Conservation (phyloP, 1,284 basidiomycete species). For the Peniophora sp. region DNA sequence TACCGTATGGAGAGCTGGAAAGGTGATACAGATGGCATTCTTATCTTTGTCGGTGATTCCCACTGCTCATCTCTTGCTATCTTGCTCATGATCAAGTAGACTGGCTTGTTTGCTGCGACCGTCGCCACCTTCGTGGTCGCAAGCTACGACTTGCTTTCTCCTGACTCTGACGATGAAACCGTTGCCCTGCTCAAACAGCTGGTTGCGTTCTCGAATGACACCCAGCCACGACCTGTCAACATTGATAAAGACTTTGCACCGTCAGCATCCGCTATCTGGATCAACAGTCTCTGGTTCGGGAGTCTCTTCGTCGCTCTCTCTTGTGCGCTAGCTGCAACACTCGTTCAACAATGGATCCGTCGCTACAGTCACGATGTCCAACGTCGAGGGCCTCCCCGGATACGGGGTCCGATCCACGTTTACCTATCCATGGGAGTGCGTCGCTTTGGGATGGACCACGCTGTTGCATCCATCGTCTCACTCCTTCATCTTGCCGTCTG, state of each 20-base stretch:
- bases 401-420: not conserved
- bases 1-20: constrained; percentile 26
- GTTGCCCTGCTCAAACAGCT: constrained; percentile 19
- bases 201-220: not conserved
- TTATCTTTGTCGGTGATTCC: constrained; percentile 26
- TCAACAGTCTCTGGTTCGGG: constrained; percentile 12
- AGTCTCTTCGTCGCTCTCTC: constrained; percentile 11
- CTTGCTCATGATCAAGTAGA: constrained; percentile 1
- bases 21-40: constrained; percentile 32
- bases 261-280: constrained; percentile 1
- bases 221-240: not conserved
- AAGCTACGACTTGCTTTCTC: constrained; percentile 28
- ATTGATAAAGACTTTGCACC: not conserved
- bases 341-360: constrained; percentile 11
- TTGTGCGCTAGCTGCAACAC: constrained; percentile 9
- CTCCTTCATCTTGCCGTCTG: not conserved
- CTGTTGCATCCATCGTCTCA: not conserved
- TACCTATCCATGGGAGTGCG: not conserved
- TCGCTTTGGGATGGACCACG: not conserved
- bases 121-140: constrained; percentile 37
- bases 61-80: not conserved
- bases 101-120: constrained; percentile 39
- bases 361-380: not conserved
- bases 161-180: constrained; percentile 23
- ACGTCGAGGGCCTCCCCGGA: not conserved